These are phyloP conservation scores for Amanita jacksonii DNA, from an alignment of 768 basidiomycete species.

Conservation along the genomic window DNA sequence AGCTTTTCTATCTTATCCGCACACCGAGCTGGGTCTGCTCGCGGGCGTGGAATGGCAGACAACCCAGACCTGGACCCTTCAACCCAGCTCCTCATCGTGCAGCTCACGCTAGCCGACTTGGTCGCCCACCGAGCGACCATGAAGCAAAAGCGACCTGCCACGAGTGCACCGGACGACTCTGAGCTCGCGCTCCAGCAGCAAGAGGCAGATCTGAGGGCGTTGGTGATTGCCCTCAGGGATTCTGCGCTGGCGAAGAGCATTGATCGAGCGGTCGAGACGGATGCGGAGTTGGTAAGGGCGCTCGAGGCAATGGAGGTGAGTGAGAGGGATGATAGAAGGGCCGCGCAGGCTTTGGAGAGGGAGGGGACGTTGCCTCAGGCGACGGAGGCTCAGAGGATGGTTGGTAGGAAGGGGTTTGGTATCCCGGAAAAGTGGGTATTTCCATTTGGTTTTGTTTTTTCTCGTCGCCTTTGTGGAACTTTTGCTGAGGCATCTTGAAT, in stretches of 20 bases:
- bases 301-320: constrained; percentile 1
- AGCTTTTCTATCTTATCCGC: no score
- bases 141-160: neutral
- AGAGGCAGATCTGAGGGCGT: constrained; percentile 1
- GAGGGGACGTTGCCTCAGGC: neutral
- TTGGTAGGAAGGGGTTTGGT: neutral
- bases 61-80: neutral
- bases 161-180: neutral
- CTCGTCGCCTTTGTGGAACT: no score
- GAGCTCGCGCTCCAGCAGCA: constrained; percentile 1
- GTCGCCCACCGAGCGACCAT: neutral
- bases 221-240: neutral
- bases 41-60: no score
- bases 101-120: constrained; percentile 2
- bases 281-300: neutral
- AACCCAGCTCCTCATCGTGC: constrained; percentile 4
- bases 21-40: no score
- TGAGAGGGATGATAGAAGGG: constrained; percentile 2
- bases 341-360: neutral
- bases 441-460: neutral
- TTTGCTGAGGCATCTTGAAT: no score
- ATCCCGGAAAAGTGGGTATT: neutral
- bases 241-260: constrained; percentile 1
- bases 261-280: neutral
- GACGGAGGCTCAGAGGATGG: neutral